A percentile compares a stretch with the other conserved stretches of the same genome.
Conservation (phyloP, 1,284 basidiomycete genomes). For the Rhodotorula sp. region DNA sequence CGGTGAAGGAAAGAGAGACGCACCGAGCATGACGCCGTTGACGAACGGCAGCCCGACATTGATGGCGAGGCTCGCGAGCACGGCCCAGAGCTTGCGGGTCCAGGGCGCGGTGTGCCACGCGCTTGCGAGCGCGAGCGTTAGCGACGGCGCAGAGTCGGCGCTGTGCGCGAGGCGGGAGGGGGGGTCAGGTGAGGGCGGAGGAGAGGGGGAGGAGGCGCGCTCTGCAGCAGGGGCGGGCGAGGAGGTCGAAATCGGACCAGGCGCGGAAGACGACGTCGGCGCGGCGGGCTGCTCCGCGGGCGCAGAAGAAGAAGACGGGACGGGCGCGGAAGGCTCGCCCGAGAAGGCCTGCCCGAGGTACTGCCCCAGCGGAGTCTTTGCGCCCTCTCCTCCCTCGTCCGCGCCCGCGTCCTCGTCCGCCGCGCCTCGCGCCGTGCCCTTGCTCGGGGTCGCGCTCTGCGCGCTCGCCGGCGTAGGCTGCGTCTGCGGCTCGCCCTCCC, state of each 20-base stretch:
- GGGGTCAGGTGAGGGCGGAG: background rate
- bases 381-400: conserved; percentile 21
- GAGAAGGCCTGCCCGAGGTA: conserved; percentile 12
- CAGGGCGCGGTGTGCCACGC: conserved; percentile 59
- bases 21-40: conserved; percentile 91
- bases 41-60: conserved; percentile 92
- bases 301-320: too few relatives aligned
- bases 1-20: background rate
- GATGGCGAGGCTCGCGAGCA: conserved; percentile 82
- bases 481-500: conserved; percentile 49
- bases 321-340: background rate
- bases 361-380: conserved; percentile 7
- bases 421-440: background rate
- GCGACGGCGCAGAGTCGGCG: conserved; percentile 55
- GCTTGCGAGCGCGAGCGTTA: conserved; percentile 78
- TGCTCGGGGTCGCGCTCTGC: conserved; percentile 49
- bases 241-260: background rate
- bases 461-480: conserved; percentile 58
- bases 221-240: conserved; percentile 45
- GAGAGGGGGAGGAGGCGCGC: conserved; percentile 5
- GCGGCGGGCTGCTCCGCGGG: background rate
- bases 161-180: conserved; percentile 10
- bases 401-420: conserved; percentile 30
- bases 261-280: background rate
- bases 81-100: conserved; percentile 67